Base-by-base conservation (phyloP, 352 stramenopile species). In the Pseudoperonospora humuli region DNA sequence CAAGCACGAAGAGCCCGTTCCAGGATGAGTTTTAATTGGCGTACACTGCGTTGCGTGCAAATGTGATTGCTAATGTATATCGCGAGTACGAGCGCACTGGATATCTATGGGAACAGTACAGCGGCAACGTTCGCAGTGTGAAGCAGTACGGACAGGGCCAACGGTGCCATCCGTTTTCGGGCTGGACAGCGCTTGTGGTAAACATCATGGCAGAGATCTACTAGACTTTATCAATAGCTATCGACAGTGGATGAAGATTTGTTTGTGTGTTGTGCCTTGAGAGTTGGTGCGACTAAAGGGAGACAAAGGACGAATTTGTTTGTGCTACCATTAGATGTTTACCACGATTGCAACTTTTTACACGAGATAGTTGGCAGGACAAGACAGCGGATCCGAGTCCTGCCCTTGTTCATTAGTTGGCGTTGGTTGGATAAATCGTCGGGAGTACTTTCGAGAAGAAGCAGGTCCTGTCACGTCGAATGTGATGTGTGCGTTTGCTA, bases 21-120 rank as follows among this genome's bases (percentile, higher is more conserved):
- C 67, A 72, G 27, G 31, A 34, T 0, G 47, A 70, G n/a, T 78
- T 79, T 33, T 31, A 33, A 2, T 33, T 52, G n/a, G 42, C 63
- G 31, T 88, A 92, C 46, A 42, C 46, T 9, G 40, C 36, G 10
- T 37, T 94, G 45, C 75, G 82, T 39, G 40, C 48, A 7, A 82
- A 84, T 19, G 64, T 94, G 23, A 66, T 92, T 9, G 14, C 39
- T 25, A 84, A 69, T 35, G 69, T 95, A 48, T 70, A 75, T 33
- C 25, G 59, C 18, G 80, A 96, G 54, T 97, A 89, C 57, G 60
- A 92, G 51, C 62, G 70, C 5, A 96, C 82, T 7, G 88, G 90
- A 24, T 96, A 87, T 52, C 65, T 97, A 5, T 97, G 89, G 84
- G 92, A 97, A 63, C 87, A 97, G 60, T 97, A 97, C 64, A 91